Percentiles rank a stretch among this genome's conserved stretches.
Conservation (phyloP, 306 rosid genomes). For the Rubus parviflorus region DNA sequence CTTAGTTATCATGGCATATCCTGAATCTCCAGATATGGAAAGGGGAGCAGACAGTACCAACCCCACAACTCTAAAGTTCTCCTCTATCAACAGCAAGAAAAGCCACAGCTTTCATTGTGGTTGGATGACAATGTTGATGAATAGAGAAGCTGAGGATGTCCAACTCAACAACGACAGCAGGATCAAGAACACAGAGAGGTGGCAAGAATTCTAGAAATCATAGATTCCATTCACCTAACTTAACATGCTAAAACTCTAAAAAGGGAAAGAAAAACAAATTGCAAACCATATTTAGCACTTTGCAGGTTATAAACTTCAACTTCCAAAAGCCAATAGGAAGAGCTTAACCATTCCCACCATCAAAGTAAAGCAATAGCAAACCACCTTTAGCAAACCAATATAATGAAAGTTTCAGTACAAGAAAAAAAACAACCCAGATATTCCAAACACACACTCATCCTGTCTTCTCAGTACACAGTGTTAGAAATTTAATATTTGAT, state of each 20-base stretch:
- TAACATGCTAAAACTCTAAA: no score
- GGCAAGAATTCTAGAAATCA: neutral
- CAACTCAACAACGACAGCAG: neutral
- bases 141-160: neutral
- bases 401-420: neutral
- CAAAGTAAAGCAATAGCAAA: no score
- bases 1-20: neutral
- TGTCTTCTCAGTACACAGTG: neutral
- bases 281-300: neutral
- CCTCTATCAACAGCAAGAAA: neutral
- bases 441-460: neutral
- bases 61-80: neutral
- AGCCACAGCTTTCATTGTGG: neutral
- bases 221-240: neutral
- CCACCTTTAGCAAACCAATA: neutral
- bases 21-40: neutral
- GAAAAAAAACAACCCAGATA: neutral
- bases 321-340: no score
- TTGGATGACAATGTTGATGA: neutral
- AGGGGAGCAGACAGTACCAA: neutral
- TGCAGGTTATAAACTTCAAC: no score
- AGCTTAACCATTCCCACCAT: neutral
- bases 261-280: no score
- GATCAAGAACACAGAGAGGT: neutral
- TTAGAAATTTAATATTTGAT: no score